Percentiles rank a stretch among this genome's conserved stretches.
phyloP scores from a whole-genome alignment of 192 early-diverging fungal genomes.

The Backusella tuberculispora region DNA sequence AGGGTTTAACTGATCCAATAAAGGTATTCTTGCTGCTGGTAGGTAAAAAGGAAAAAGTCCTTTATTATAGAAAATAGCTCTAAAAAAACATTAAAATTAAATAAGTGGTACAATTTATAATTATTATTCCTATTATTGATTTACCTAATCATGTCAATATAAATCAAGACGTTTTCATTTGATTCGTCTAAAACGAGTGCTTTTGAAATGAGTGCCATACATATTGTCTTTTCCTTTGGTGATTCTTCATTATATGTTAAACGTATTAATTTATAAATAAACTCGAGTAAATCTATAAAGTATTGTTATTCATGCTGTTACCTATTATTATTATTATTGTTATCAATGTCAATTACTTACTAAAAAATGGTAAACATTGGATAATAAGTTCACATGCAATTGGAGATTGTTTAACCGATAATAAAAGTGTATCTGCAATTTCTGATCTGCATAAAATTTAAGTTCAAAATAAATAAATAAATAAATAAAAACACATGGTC shows the following conservation, averaged over 20 bases:
- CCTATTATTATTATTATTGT: background rate
- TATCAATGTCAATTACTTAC: background rate
- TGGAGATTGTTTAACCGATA: background rate
- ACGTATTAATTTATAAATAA: background rate
- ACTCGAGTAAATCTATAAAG: background rate
- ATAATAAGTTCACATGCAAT: background rate
- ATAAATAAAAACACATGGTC: background rate
- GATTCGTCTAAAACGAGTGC: background rate
- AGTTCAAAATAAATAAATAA: too few species aligned
- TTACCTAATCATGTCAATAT: constrained; percentile 6
- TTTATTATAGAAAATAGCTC: background rate
- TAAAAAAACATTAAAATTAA: background rate
- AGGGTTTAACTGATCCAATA: background rate
- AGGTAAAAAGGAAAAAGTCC: background rate
- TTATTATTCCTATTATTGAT: background rate
- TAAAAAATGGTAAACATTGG: background rate
- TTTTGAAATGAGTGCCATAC: background rate
- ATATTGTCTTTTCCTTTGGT: constrained; percentile 6
- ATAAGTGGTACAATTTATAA: too few species aligned
- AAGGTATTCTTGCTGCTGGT: background rate
- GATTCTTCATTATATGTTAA: background rate
- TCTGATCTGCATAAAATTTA: background rate
- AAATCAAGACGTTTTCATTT: constrained; percentile 4
- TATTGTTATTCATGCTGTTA: background rate
- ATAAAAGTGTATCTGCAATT: background rate